Evolutionary conservation across 352 stramenopile species (phyloP), one percentile per base, ranked within the genome.

Genomic region (Pythium biforme): DNA sequence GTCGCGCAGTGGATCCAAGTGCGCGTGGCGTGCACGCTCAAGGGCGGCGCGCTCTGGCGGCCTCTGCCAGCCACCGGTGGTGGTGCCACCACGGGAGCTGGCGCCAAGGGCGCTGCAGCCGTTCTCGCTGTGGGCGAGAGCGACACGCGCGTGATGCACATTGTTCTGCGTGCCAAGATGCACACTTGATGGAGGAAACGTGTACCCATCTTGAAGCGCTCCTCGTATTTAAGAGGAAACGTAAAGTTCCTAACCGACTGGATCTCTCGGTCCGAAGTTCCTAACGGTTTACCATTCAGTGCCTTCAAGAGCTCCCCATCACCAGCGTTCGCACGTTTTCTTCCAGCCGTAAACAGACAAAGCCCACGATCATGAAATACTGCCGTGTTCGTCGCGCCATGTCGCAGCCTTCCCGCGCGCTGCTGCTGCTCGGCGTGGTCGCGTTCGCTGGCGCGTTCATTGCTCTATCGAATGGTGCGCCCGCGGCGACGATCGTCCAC

Each of bases 1-100:
- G 66, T 73, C n/a, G 53, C 55, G 25, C 66, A 73, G 33, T 73
- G 66, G 66, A 73, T 73, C 51, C 66, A 73, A 62, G 66, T 73
- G 14, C 53, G 55, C 17, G 66, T 69, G 27, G 57, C 51, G 23
- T 73, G 66, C 29, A 69, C 60, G 27, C 66, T 73, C 41, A 50
- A 39, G 26, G 66, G 66, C 26, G 66, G 66, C 40, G 48, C 51
- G 17, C 37, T 73, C 6, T 73, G 66, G 66, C 66, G 66, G 29
- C 26, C 27, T 43, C 55, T 40, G 43, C 37, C 40, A 52, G 48
- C 54, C 25, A 20, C 6, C 29, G 20, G 20, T 23, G 15, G 14
- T 17, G 6, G 31, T 1, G 31, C n/a, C n/a, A 37, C 37, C 37
- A 43, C 14, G 8, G 37, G 9, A 10, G 37, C 6, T 14, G 17